Percentiles rank a stretch among this genome's conserved stretches.
phyloP scores from a whole-genome alignment of 768 basidiomycete species.

The Suillus alpinus region DNA sequence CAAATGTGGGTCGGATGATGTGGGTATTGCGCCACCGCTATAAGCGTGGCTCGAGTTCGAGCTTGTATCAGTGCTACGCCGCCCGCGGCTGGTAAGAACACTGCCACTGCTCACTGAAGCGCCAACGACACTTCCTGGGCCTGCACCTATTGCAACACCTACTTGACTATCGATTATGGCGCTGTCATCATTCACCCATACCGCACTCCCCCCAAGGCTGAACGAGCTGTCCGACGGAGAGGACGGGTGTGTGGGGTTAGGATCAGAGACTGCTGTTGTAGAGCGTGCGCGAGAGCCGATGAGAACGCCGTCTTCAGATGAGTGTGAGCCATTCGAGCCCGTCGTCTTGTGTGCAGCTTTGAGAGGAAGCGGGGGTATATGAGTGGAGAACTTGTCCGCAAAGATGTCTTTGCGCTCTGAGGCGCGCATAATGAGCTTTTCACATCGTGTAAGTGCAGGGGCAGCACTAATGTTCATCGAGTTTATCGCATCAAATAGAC shows the following conservation, averaged over 20 bases:
- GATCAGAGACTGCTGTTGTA: conserved; percentile 32
- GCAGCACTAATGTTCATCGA: conserved; percentile 82
- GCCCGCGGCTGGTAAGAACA: conserved; percentile 46
- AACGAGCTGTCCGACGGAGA: conserved; percentile 75
- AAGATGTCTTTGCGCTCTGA: conserved; percentile 93
- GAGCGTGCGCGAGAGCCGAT: conserved; percentile 40
- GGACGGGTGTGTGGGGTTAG: conserved; percentile 34
- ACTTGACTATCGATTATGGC: conserved; percentile 45
- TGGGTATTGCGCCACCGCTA: conserved; percentile 34
- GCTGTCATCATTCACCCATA: conserved; percentile 82
- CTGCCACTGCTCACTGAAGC: conserved; percentile 34
- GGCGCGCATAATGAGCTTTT: conserved; percentile 86
- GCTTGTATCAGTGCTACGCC: conserved; percentile 72
- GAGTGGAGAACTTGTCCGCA: conserved; percentile 67
- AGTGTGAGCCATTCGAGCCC: conserved; percentile 59
- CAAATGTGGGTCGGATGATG: conserved; percentile 45
- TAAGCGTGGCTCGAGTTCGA: conserved; percentile 62
- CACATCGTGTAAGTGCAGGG: conserved; percentile 73
- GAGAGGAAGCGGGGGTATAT: conserved; percentile 11
- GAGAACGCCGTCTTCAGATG: conserved; percentile 67
- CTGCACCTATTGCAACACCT: conserved; percentile 38
- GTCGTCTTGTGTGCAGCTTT: conserved; percentile 44
- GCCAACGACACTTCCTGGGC: conserved; percentile 38
- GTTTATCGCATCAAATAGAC: conserved; percentile 91
- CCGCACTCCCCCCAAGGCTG: conserved; percentile 74